Conservation (phyloP, 768 basidiomycete genomes). For the Tremella yokohamensis region DNA sequence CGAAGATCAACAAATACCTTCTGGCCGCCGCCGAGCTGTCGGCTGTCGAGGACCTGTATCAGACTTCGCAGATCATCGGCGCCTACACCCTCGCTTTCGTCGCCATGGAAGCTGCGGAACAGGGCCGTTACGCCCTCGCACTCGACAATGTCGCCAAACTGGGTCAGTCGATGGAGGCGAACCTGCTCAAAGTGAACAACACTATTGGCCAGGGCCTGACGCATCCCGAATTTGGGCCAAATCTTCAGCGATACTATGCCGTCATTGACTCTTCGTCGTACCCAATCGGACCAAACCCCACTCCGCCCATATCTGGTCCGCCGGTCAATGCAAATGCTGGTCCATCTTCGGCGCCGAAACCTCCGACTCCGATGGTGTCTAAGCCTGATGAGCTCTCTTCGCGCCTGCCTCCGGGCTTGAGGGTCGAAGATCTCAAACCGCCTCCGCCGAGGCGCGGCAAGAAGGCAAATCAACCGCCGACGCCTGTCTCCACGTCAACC, state of each 20-base stretch:
- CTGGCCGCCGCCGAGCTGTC: slow-evolving; percentile 24
- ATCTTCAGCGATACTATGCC: not conserved
- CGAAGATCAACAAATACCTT: slow-evolving; percentile 23
- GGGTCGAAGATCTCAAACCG: slow-evolving; percentile 45
- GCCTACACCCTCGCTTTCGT: slow-evolving; percentile 15
- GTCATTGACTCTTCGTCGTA: not conserved
- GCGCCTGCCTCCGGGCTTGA: slow-evolving; percentile 28
- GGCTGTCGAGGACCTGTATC: slow-evolving; percentile 1
- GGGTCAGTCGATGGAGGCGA: not conserved
- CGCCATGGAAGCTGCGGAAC: slow-evolving; percentile 8
- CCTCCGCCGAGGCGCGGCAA: slow-evolving; percentile 31
- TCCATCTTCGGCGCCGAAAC: not conserved
- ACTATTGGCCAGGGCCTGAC: not conserved
- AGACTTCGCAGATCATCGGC: not conserved
- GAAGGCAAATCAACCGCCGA: slow-evolving; percentile 3
- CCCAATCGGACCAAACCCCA: not conserved
- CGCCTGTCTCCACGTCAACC: slow-evolving; percentile 8
- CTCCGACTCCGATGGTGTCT: not conserved
- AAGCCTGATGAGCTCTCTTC: slow-evolving; percentile 17
- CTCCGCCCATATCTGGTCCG: not conserved
- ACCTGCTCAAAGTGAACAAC: not conserved
- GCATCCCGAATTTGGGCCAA: not conserved
- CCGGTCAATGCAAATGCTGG: not conserved
- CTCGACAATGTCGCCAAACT: slow-evolving; percentile 11
- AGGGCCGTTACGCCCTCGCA: slow-evolving; percentile 13